Conservation (phyloP, 2,329 filamentous ascomycete species). For the Calonectria hawksworthii region DNA sequence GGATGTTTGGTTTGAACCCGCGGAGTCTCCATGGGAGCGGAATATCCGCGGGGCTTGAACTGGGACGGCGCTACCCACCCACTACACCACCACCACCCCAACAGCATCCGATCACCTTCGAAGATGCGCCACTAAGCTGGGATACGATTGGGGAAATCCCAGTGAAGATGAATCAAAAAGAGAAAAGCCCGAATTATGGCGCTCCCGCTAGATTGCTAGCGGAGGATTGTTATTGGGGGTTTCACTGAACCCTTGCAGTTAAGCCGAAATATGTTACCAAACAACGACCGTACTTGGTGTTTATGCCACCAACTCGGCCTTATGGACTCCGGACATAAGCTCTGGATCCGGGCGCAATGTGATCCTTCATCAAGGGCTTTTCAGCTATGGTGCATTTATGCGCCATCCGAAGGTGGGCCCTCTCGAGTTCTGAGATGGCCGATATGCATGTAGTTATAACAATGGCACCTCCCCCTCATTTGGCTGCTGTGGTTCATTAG, state of each 20-base stretch:
- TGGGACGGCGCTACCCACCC: slow-evolving; percentile 22
- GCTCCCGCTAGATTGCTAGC: background rate
- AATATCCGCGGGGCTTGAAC: slow-evolving; percentile 32
- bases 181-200: background rate
- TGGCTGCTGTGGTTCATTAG: background rate
- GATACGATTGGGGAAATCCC: background rate
- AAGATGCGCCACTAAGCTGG: background rate
- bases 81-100: background rate
- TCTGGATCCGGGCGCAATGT: background rate
- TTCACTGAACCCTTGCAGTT: background rate
- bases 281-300: background rate
- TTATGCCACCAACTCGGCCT: background rate
- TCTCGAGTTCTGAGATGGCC: background rate
- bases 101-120: background rate
- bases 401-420: background rate
- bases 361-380: background rate
- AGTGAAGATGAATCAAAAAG: background rate
- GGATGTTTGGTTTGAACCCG: slow-evolving; percentile 17
- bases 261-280: background rate
- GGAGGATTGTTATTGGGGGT: background rate
- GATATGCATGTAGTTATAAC: background rate
- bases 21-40: slow-evolving; percentile 43
- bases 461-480: background rate
- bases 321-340: background rate
- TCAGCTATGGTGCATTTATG: background rate